Base-by-base conservation (phyloP, 163 green algal genomes). In the Smithsoniella earleae region DNA sequence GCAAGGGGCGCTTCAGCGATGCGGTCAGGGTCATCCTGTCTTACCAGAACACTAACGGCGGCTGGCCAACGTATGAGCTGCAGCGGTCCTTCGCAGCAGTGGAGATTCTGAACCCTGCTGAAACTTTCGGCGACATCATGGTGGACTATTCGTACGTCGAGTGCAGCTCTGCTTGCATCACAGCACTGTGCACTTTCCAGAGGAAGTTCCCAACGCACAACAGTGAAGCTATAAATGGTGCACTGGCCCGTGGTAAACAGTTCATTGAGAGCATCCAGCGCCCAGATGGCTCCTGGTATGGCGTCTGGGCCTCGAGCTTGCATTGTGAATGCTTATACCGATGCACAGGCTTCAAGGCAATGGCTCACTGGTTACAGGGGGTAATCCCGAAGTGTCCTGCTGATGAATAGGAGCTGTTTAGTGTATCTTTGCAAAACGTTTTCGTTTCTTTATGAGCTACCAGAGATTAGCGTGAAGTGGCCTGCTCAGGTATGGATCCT, bases 41-140 rank as follows among this genome's bases (percentile, higher is more conserved):
- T 3, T 98, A 96, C 81, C 89, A 98, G 79, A 99, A 98, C 81
- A 28, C 45, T 18, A 81, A 87, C 77, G 93, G 93, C 2, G 95
- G 95, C 43, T 97, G 94, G 89, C 94, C 94, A 6, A 98, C 95
- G 1, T 99, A 99, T 74, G 95, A 99, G 76, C 96, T 96, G 80
- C 96, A 91, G n/a, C 85, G 95, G 20, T 92, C 84, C 4, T 45
- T 75, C 65, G 65, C 54, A 88, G 55, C 85, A 91, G 83, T 38
- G 82, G 5, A 81, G 58, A 16, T 69, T 36, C 58, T 96, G 74
- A 96, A 96, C 77, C 90, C 90, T 20, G 83, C 90, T n/a, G 93
- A 99, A 82, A 98, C 93, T 0, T 99, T 99, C 85, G 93, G 93
- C 36, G 90, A 99, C 87, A 99, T 99, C 77, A 89, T 99, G 20